Base-by-base conservation (phyloP, 441 rosid genomes). In the Pelargonium myrrhifolium region DNA sequence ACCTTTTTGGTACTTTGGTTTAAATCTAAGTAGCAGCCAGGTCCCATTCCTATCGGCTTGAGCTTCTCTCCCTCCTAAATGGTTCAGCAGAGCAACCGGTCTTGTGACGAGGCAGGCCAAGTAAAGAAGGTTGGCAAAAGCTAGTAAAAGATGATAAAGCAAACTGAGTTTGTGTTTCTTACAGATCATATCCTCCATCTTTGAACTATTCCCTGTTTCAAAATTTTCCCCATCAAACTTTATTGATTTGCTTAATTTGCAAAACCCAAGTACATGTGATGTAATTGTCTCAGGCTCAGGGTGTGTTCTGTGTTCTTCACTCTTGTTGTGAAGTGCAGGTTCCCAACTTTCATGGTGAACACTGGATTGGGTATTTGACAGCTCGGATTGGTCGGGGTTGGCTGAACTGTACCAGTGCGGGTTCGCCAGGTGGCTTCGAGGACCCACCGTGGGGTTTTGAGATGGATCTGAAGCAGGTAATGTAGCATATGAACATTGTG, bases 101-200 rank as follows among this genome's bases (percentile, higher is more conserved):
- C 26, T 11, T 56, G 24, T 18, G 60, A 55, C 60, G 0, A 55
- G 60, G 22, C 63, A n/a, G 40, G 47, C 75, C 76, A 66, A 70
- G 59, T 58, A 72, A 65, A 40, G 65, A 40, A 47, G 65, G n/a
- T 22, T 53, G 62, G 11, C 76, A 56, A 78, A 78, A 75, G 86
- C 76, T 68, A 61, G 20, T 67, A 58, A 64, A 78, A 78, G 43
- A 70, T 24, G 77, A 17, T 68, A 71, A 78, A 74, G 80, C 68
- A 65, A 65, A 18, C 10, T 62, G 68, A 42, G 17, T 28, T 12
- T 62, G 68, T 51, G 17, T 28, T 58, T 15, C 47, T 63, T 68
- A 28, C 70, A 28, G 63, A 71, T 72, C 71, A 51, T 69, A 20
- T 26, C 22, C 56, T 42, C 12, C 55, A 26, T 68, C 64, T 65